phyloP scores from a whole-genome alignment of 1,284 basidiomycete species.

The Sporisorium graminicola region DNA sequence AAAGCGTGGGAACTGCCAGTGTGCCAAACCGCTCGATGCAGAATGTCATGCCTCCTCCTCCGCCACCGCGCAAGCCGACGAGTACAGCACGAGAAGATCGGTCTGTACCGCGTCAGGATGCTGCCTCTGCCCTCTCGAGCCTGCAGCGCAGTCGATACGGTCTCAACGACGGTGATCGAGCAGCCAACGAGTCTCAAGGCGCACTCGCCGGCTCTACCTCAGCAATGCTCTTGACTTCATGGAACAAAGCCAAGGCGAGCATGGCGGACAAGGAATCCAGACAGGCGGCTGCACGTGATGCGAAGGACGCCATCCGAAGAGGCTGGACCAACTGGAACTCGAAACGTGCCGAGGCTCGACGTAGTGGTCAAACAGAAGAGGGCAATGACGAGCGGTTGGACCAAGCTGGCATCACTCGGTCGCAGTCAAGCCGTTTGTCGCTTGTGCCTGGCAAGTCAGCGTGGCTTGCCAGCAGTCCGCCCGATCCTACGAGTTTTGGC shows the following conservation, averaged over 20 bases:
- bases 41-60: conserved; percentile 26
- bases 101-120: conserved; percentile 20
- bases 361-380: conserved; percentile 8
- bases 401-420: conserved; percentile 31
- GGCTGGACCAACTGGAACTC: conserved; percentile 66
- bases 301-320: conserved; percentile 65
- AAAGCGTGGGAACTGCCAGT: neutral
- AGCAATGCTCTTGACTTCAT: conserved; percentile 46
- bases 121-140: conserved; percentile 36
- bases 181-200: conserved; percentile 10
- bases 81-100: conserved; percentile 9
- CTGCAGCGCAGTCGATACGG: conserved; percentile 46
- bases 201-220: conserved; percentile 22
- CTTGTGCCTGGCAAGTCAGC: conserved; percentile 40
- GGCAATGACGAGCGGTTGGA: conserved; percentile 6
- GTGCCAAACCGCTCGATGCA: conserved; percentile 1
- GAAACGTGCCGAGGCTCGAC: conserved; percentile 42
- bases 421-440: conserved; percentile 42
- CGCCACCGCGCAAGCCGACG: conserved; percentile 31
- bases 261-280: conserved; percentile 66
- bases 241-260: conserved; percentile 66
- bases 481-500: conserved; percentile 50
- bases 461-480: conserved; percentile 52
- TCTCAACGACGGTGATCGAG: conserved; percentile 22
- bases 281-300: conserved; percentile 61